These are phyloP conservation scores for Pythium rishiriense DNA, from an alignment of 352 stramenopile species.

Conservation along the genomic window DNA sequence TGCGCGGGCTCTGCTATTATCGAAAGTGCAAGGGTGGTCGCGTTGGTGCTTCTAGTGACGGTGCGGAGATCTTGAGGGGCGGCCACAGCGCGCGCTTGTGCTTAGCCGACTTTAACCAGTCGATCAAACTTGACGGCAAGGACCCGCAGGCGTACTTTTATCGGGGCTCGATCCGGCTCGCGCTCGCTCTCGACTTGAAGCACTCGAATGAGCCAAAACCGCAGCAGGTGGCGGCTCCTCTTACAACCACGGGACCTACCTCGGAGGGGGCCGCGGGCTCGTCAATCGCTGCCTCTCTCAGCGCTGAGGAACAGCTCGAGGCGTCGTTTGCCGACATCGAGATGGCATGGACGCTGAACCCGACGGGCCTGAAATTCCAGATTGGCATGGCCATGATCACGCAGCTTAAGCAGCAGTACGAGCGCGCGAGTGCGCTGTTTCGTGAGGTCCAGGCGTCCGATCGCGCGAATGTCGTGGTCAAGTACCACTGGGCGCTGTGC, in stretches of 20 bases:
- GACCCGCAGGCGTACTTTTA: conserved; percentile 81
- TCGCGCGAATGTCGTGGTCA: conserved; percentile 45
- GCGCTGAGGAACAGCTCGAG: conserved; percentile 56
- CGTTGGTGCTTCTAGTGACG: neutral
- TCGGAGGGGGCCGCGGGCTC: neutral
- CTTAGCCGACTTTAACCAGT: conserved; percentile 68
- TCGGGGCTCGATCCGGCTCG: conserved; percentile 62
- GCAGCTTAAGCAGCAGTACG: conserved; percentile 56
- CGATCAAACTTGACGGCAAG: conserved; percentile 72
- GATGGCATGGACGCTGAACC: conserved; percentile 65
- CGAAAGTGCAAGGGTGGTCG: conserved; percentile 35
- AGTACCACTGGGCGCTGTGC: conserved; percentile 66
- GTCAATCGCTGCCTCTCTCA: conserved; percentile 19
- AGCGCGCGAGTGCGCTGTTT: conserved; percentile 43
- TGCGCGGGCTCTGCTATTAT: conserved; percentile 73
- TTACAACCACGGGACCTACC: neutral
- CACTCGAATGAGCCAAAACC: neutral
- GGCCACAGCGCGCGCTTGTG: conserved; percentile 50
- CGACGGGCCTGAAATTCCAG: conserved; percentile 46
- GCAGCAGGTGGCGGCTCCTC: neutral
- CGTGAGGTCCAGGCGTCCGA: conserved; percentile 33
- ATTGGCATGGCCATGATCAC: conserved; percentile 78
- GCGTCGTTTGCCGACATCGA: conserved; percentile 76
- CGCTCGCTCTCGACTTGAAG: conserved; percentile 54
- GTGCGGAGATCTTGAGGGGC: neutral